Base-by-base conservation (phyloP, 805 yeast genomes). In the Candida silvatica region DNA sequence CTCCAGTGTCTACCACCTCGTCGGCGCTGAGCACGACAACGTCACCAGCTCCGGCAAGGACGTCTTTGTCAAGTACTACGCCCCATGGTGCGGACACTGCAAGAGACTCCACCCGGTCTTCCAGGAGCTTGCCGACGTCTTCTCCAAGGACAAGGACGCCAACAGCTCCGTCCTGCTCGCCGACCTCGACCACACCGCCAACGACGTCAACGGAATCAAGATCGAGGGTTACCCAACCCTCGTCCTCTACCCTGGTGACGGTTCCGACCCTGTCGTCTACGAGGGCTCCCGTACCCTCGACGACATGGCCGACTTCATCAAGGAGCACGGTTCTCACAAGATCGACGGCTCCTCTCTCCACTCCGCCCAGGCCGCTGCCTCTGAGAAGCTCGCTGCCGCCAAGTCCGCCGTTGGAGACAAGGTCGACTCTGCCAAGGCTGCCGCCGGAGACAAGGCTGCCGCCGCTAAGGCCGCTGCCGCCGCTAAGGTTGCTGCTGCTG, bases 61-160 rank as follows among this genome's bases (percentile, higher is more conserved):
- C 55, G 79, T 83, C 25, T 62, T 88, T 38, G 95, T 90, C 37
- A 83, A 85, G 66, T 90, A 88, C 64, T 88, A 84, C 55, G 97
- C 97, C 32, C 94, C 94, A 64, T 88, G 96, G 96, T 87, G 95
- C 68, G 94, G 95, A 31, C 95, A 87, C 69, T 86, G 96, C 69
- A 86, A 85, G 70, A 83, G 74, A 62, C 70, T 87, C 58, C 90
- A 90, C 35, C 95, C 96, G 54, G 69, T 67, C 39, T 90, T 77
- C 68, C 94, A 84, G 57, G 92, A 88, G 56, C 73, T 92, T 45
- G 97, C 90, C 35, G 77, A 66, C 34, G 49, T 80, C 36, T 83
- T 70, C 61, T 66, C 64, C 40, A 58, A 68, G 34, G 75, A 77
- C 52, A 52, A 61, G 17, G 65, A 58, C 31, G 66, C 67, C 33